These are phyloP conservation scores for Diplodia intermedia DNA, from an alignment of 2,329 filamentous ascomycete genomes.

Conservation along the genomic window DNA sequence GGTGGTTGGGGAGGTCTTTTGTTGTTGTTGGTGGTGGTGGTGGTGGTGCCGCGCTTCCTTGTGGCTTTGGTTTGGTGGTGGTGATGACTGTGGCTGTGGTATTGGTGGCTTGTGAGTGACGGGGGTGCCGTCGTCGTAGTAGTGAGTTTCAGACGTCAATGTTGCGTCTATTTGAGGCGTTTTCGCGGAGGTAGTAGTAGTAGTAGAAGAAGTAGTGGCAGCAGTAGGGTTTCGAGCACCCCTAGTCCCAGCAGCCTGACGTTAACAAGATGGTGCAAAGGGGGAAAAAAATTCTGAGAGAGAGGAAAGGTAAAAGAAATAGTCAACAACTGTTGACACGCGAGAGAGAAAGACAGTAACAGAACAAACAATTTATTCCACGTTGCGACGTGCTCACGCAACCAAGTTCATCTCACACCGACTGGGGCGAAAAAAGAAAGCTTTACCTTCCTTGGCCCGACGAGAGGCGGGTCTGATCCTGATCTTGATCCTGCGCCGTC, in stretches of 20 bases:
- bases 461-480: neutral
- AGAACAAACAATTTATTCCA: neutral
- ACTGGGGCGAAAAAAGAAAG: neutral
- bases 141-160: neutral
- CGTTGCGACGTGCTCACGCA: neutral
- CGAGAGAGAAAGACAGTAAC: neutral
- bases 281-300: too few species aligned
- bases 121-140: neutral
- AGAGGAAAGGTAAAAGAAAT: neutral
- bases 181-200: neutral
- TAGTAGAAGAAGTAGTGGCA: neutral
- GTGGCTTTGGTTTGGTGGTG: too few species aligned
- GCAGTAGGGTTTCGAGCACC: conserved; percentile 3
- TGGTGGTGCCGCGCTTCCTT: too few species aligned
- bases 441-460: conserved; percentile 19
- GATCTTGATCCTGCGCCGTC: neutral
- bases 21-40: too few species aligned
- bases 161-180: too few species aligned
- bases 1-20: too few species aligned
- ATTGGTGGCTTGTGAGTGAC: neutral
- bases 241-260: neutral
- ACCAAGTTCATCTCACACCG: conserved; percentile 9
- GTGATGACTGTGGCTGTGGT: neutral
- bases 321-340: too few species aligned
- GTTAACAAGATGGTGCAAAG: conserved; percentile 6